Evolutionary conservation across 2,329 filamentous ascomycete genomes (phyloP), one percentile per base, ranked within the genome.

Genomic region (Epichloe sylvatica): DNA sequence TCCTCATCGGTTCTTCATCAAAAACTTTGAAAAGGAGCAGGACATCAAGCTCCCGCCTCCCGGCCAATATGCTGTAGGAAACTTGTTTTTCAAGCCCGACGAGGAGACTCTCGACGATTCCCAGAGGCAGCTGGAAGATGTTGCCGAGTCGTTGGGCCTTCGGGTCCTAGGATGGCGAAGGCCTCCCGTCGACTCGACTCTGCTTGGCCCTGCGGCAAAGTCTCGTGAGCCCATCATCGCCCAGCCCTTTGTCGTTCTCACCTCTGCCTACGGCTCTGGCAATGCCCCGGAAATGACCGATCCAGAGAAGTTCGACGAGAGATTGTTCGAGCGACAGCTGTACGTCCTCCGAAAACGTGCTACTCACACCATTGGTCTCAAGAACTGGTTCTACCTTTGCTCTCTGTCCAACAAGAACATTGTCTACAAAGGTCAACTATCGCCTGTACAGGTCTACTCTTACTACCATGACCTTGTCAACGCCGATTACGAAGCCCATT

Each of bases 301-400:
- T 66, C 75, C 81, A 51, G 80, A 87, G 60, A 73, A 79, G 61
- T 96, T 94, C 68, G 85, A 96, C 67, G 84, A 88, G 63, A 78
- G 81, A 57, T 77, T 80, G 54, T 97, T 97, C 67, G 92, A 97
- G 74, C 81, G 84, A 62, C 91, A 96, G 72, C 77, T 98, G 49
- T 98, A 91, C 68, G 78, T 97, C 54, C 79, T 98, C 59, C 84
- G 91, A 64, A 98, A 98, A 77, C 86, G 89, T 61, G 85, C 90
- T 49, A 95, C 90, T 45, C 89, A 96, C 73, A 85, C 88, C 61
- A 92, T 96, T 64, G 90, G 91, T 52, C 78, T 96, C 50, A 88
- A 94, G 70, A 96, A 96, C 69, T 97, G 91, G 91, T 97, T 97
- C 76, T 97, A 97, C 68, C 76, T 97, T 52, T 97, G 91, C 77